Percentiles rank a stretch among this genome's conserved stretches.
These are phyloP conservation scores for Tephrocybe sp. DNA, from an alignment of 768 basidiomycete species.

Conservation along the genomic window DNA sequence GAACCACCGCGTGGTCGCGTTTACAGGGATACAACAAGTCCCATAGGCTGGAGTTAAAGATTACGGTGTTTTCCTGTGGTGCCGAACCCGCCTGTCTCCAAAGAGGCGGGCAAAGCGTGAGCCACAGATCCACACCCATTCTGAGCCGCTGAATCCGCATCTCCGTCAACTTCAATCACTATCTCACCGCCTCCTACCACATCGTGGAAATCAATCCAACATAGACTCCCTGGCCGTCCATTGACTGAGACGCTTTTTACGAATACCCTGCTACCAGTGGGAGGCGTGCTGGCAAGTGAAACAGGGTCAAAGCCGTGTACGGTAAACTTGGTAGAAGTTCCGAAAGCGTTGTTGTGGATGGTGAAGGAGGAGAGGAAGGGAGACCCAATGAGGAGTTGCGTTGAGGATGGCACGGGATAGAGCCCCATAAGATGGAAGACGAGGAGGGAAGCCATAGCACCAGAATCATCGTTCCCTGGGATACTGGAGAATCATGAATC, in stretches of 20 bases:
- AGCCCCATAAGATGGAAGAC: conserved; percentile 51
- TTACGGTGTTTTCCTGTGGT: too few relatives aligned
- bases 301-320: conserved; percentile 41
- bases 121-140: conserved; percentile 38
- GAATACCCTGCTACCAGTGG: conserved; percentile 38
- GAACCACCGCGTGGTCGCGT: too few relatives aligned
- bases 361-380: conserved; percentile 48
- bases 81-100: conserved; percentile 39
- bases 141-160: conserved; percentile 31
- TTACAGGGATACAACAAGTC: too few relatives aligned
- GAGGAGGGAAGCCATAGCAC: conserved; percentile 51
- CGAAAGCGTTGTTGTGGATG: conserved; percentile 36
- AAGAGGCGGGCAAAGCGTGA: conserved; percentile 36
- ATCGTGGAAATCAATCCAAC: conserved; percentile 46
- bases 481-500: conserved; percentile 27
- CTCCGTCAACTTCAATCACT: conserved; percentile 42
- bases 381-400: conserved; percentile 47
- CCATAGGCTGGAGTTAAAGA: too few relatives aligned
- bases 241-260: conserved; percentile 46
- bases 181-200: conserved; percentile 43
- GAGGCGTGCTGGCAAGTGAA: conserved; percentile 35
- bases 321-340: conserved; percentile 39
- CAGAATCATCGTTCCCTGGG: conserved; percentile 54
- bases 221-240: conserved; percentile 36
- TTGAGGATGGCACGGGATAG: conserved; percentile 47